A percentile compares a stretch with the other conserved stretches of the same genome.
Evolutionary conservation across 805 yeast genomes (phyloP).

Genomic region (Scheffersomyces lignosus): DNA sequence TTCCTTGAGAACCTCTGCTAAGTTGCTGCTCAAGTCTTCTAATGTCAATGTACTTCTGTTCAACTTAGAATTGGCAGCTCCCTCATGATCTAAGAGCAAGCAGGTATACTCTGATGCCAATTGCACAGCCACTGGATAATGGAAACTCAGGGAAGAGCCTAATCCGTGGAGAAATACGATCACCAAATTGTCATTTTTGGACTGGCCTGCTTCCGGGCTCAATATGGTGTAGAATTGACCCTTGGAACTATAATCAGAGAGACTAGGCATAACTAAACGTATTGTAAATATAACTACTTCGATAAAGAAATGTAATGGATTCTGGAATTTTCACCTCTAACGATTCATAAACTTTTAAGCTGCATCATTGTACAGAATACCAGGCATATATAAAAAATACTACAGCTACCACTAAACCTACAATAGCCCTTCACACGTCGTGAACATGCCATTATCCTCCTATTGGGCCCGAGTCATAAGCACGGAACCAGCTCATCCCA

Average conservation of each 20-base stretch:
- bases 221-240: neutral
- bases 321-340: no score
- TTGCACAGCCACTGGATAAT: conserved; percentile 5
- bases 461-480: no score
- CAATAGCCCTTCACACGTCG: no score
- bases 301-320: no score
- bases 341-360: no score
- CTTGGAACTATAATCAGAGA: neutral
- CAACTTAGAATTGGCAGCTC: conserved; percentile 7
- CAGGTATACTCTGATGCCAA: conserved; percentile 4
- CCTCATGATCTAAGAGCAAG: conserved; percentile 10
- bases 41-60: conserved; percentile 1
- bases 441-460: no score
- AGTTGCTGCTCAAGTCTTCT: conserved; percentile 6
- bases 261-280: neutral
- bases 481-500: no score
- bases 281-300: no score
- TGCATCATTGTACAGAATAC: no score
- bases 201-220: neutral
- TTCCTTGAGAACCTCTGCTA: conserved; percentile 2
- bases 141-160: conserved; percentile 12
- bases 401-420: no score
- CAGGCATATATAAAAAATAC: no score
- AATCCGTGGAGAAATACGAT: conserved; percentile 11
- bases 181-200: neutral